phyloP scores from a whole-genome alignment of 306 rosid genomes.

The Hippophae rhamnoides region DNA sequence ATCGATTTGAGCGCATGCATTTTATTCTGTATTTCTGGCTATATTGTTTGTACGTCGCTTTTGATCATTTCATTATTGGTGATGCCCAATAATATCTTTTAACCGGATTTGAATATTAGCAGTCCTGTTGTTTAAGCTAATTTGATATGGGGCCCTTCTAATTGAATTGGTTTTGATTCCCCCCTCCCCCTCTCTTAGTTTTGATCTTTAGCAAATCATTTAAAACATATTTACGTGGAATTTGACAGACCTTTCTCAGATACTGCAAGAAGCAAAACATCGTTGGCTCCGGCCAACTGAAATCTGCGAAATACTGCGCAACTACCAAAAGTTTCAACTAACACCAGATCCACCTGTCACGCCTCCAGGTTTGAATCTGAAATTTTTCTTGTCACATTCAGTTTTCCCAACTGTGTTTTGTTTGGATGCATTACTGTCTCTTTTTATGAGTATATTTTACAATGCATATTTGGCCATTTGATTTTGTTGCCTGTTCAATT shows the following conservation, averaged over 20 bases:
- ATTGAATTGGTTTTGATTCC: neutral
- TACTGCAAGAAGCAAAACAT: slow-evolving; percentile 45
- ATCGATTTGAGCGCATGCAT: neutral
- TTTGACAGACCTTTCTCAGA: slow-evolving; percentile 30
- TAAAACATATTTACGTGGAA: neutral
- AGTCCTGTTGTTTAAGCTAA: too few species aligned
- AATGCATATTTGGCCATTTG: too few species aligned
- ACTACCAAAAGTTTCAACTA: slow-evolving; percentile 38
- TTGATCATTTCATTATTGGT: too few species aligned
- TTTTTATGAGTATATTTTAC: neutral
- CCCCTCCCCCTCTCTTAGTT: neutral
- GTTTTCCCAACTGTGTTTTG: neutral
- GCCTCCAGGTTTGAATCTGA: slow-evolving; percentile 47
- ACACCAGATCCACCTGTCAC: slow-evolving; percentile 44
- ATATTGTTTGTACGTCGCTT: too few species aligned
- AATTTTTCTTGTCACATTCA: neutral
- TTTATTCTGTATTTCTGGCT: too few species aligned
- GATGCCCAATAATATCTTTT: too few species aligned
- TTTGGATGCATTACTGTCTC: neutral
- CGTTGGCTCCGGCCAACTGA: slow-evolving; percentile 76
- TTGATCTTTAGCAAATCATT: neutral
- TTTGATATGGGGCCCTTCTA: too few species aligned
- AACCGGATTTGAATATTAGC: too few species aligned
- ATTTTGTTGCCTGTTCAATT: too few species aligned
- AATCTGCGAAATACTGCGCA: slow-evolving; percentile 61